These are phyloP conservation scores for Termitomyces sp. DNA, from an alignment of 768 basidiomycete genomes.

Conservation along the genomic window DNA sequence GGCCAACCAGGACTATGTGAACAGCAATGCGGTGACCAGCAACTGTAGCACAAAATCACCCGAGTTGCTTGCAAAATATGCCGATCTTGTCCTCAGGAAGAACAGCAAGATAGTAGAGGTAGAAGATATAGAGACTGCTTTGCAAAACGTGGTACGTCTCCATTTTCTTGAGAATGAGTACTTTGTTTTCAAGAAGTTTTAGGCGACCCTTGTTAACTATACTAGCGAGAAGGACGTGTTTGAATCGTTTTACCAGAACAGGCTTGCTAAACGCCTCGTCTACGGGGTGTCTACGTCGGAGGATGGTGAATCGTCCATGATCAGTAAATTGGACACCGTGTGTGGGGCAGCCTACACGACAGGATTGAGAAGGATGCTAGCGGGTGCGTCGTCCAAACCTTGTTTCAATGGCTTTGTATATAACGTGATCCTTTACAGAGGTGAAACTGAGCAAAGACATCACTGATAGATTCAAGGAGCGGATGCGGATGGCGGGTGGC, in stretches of 20 bases:
- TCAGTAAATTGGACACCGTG: conserved; percentile 93
- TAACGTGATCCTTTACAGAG: conserved; percentile 41
- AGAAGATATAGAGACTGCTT: conserved; percentile 80
- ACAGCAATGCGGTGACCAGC: conserved; percentile 87
- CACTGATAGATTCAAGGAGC: conserved; percentile 91
- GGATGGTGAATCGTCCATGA: conserved; percentile 97
- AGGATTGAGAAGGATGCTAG: conserved; percentile 96
- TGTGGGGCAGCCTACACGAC: conserved; percentile 97
- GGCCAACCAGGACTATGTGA: conserved; percentile 94
- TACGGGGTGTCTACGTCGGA: conserved; percentile 89
- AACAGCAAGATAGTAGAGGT: conserved; percentile 95
- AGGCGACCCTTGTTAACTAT: conserved; percentile 99
- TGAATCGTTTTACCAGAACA: conserved; percentile 96
- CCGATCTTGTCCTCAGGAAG: conserved; percentile 85
- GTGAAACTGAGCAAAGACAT: conserved; percentile 95
- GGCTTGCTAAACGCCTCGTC: conserved; percentile 89
- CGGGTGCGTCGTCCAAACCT: conserved; percentile 43
- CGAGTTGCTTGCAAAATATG: conserved; percentile 88
- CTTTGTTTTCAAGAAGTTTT: conserved; percentile 12
- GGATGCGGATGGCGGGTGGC: conserved; percentile 81
- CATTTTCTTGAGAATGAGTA: background rate
- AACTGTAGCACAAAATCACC: conserved; percentile 84
- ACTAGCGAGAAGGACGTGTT: conserved; percentile 99
- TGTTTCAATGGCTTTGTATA: background rate
- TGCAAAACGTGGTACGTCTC: conserved; percentile 78